These are phyloP conservation scores for Barbatosphaeria neglecta DNA, from an alignment of 495 filamentous ascomycete genomes.

Conservation along the genomic window DNA sequence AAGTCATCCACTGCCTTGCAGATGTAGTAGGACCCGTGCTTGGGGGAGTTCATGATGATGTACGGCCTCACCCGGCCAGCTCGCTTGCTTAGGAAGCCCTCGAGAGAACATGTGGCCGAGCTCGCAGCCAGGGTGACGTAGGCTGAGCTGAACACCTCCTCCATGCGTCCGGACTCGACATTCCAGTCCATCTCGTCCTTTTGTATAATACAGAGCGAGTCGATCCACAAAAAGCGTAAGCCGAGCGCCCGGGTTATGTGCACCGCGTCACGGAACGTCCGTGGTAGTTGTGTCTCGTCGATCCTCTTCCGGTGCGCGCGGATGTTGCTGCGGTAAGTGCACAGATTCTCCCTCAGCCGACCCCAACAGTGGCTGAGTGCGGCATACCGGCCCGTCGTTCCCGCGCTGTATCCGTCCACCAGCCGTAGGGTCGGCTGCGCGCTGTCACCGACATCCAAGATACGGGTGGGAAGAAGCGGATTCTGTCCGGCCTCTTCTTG, in stretches of 20 bases:
- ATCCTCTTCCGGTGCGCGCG: neutral
- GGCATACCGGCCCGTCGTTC: neutral
- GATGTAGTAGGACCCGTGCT: constrained; percentile 7
- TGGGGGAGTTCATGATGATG: neutral
- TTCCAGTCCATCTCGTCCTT: constrained; percentile 19
- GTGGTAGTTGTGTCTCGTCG: constrained; percentile 1
- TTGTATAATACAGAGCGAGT: constrained; percentile 29
- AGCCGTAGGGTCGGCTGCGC: neutral
- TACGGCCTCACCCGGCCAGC: neutral
- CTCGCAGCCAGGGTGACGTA: constrained; percentile 20
- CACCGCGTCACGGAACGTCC: constrained; percentile 7
- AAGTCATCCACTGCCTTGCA: constrained; percentile 18
- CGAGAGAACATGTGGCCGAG: constrained; percentile 5
- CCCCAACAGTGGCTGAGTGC: constrained; percentile 7
- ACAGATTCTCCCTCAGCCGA: neutral
- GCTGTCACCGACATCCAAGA: constrained; percentile 10
- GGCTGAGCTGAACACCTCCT: constrained; percentile 16
- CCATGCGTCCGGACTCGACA: constrained; percentile 21
- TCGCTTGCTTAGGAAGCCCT: constrained; percentile 10
- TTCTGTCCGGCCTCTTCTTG: neutral
- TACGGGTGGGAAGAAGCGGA: constrained; percentile 10
- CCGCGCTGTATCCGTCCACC: neutral
- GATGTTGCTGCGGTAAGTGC: constrained; percentile 1
- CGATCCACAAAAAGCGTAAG: constrained; percentile 23
- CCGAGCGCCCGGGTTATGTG: constrained; percentile 1